Evolutionary conservation across 176 grass and related monocot genomes (phyloP).

Genomic region (Leersia perrieri): DNA sequence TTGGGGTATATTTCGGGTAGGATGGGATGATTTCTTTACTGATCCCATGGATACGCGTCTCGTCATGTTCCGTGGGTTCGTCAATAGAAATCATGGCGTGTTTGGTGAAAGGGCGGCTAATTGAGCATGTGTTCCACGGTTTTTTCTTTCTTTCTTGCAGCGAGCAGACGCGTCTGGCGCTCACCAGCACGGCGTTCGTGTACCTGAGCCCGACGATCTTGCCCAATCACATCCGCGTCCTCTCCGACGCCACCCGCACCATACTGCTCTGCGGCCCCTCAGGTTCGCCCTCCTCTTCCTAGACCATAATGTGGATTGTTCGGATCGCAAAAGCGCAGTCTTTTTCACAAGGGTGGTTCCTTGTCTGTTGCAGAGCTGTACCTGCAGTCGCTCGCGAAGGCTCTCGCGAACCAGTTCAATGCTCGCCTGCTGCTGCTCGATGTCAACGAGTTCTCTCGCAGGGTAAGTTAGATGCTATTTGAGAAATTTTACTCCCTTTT

Average conservation of each 20-base stretch:
- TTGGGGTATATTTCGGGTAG: background rate
- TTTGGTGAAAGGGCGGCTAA: constrained; percentile 25
- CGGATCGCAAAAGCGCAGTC: background rate
- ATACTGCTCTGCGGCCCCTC: constrained; percentile 81
- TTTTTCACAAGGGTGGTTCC: background rate
- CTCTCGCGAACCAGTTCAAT: constrained; percentile 65
- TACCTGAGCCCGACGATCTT: constrained; percentile 50
- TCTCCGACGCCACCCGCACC: constrained; percentile 55
- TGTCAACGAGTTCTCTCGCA: constrained; percentile 52
- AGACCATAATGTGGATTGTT: background rate
- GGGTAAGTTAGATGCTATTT: constrained; percentile 25
- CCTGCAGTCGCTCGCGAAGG: constrained; percentile 66
- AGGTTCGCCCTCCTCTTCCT: constrained; percentile 40
- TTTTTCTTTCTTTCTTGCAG: constrained; percentile 65
- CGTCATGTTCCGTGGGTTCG: constrained; percentile 1
- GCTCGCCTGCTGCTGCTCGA: constrained; percentile 65
- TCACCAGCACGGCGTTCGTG: constrained; percentile 73
- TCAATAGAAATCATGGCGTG: background rate
- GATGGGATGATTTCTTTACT: background rate
- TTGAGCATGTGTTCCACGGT: constrained; percentile 7
- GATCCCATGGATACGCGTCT: background rate
- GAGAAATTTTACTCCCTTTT: background rate
- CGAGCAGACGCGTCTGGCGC: constrained; percentile 46
- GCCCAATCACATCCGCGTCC: constrained; percentile 58
- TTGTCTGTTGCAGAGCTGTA: constrained; percentile 59